These are phyloP conservation scores for Sugiyamaella qingdaonensis DNA, from an alignment of 805 yeast genomes.

Conservation along the genomic window DNA sequence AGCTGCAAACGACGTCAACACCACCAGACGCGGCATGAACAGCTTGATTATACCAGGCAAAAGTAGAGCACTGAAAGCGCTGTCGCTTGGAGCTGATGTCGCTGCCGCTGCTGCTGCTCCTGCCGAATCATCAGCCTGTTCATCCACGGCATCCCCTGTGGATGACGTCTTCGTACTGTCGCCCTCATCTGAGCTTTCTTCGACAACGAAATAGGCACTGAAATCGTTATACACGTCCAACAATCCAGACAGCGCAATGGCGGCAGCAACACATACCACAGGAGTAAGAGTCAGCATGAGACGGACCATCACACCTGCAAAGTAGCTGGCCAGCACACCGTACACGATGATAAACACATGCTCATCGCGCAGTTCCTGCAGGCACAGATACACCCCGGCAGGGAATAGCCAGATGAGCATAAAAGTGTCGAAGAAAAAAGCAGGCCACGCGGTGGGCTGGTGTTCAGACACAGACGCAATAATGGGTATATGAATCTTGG, in stretches of 20 bases:
- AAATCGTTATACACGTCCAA: constrained; percentile 78
- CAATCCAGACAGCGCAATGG: constrained; percentile 78
- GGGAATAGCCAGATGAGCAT: constrained; percentile 98
- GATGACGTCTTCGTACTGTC: constrained; percentile 4
- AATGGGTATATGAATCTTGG: constrained; percentile 96
- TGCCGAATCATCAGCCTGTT: constrained; percentile 11
- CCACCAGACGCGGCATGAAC: constrained; percentile 54
- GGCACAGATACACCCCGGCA: constrained; percentile 86
- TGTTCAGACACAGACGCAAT: constrained; percentile 99
- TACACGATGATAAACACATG: constrained; percentile 90
- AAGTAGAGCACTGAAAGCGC: constrained; percentile 23
- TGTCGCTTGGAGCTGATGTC: constrained; percentile 20
- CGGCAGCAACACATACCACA: constrained; percentile 88
- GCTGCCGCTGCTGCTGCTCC: constrained; percentile 3
- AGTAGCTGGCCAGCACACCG: constrained; percentile 89
- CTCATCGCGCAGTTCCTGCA: constrained; percentile 86
- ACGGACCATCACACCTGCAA: constrained; percentile 99
- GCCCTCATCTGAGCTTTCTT: neutral
- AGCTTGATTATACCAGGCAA: constrained; percentile 14
- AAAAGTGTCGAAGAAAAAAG: constrained; percentile 91
- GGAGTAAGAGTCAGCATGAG: constrained; percentile 96
- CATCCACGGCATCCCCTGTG: constrained; percentile 3
- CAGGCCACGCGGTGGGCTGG: constrained; percentile 99
- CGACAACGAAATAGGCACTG: constrained; percentile 8
- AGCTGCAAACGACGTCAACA: constrained; percentile 61